phyloP scores from a whole-genome alignment of 1,284 basidiomycete species.

The Melampsora americana region DNA sequence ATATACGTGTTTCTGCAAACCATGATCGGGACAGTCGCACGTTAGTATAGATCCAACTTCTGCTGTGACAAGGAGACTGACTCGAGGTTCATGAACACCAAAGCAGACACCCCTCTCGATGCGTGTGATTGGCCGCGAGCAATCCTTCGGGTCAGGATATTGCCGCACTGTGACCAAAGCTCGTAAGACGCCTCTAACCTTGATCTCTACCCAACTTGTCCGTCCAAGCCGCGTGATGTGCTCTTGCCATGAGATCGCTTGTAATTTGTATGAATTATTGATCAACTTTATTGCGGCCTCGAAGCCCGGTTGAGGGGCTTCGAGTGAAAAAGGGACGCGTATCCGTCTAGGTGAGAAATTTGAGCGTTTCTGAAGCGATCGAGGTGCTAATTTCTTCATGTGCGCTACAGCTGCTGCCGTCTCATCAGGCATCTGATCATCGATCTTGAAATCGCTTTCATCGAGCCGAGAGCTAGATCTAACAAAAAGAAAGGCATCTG shows the following conservation, averaged over 20 bases:
- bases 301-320: neutral
- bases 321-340: neutral
- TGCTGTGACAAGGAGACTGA: neutral
- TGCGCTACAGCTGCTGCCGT: neutral
- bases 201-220: constrained; percentile 7
- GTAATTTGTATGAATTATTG: neutral
- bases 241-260: neutral
- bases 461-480: constrained; percentile 1
- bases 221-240: neutral
- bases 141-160: neutral
- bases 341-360: neutral
- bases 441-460: neutral
- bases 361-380: neutral
- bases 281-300: constrained; percentile 1
- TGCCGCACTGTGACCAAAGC: neutral
- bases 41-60: neutral
- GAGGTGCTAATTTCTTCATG: neutral
- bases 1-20: neutral
- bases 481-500: neutral
- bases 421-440: constrained; percentile 1
- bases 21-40: neutral
- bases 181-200: neutral
- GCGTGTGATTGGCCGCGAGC: neutral
- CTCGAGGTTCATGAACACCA: constrained; percentile 3
- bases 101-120: constrained; percentile 5